Base-by-base conservation (phyloP, 176 grass and related monocot genomes). In the Bolboschoenus planiculmis region DNA sequence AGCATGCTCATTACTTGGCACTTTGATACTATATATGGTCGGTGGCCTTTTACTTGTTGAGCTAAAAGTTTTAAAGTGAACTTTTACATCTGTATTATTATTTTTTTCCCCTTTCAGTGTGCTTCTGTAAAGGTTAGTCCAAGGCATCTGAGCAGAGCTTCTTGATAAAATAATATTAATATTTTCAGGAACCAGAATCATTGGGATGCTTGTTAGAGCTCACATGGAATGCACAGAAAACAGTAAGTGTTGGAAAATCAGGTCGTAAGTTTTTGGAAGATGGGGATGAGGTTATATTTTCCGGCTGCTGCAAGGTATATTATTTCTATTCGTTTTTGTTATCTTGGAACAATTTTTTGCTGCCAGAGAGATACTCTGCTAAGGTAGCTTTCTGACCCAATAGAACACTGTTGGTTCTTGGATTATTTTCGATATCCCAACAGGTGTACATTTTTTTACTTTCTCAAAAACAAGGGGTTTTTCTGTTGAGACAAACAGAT, bases 271-370 rank as follows among this genome's bases (percentile, higher is more conserved):
- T 87, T 85, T 85, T 95, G 27, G 84, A 99, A 90, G 96, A 99
- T 93, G 92, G 92, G 15, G 96, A 99, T 85, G 93, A 95, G 80
- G 89, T 99, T 80, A 91, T 93, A 74, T 80, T 99, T 83, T 93
- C 87, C 10, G 96, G 87, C 10, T 95, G 93, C 60, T 95, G 92
- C 93, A 87, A 99, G 96, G 96, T 95, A 73, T 30, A 54, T 80
- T 60, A 18, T 31, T 66, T 61, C 48, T 58, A 4, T 79, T 66
- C 56, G 29, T 80, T 34, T 51, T 51, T 53, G 16, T 68, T 10
- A 39, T 44, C 1, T 36, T 66, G 6, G 65, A 39, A 68, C 24
- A 27, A 6, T 18, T 66, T 37, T 37, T 2, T 4, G 33, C 29
- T 39, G 34, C 35, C 34, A 48, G 16, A 75, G 24, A 30, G 50